Base-by-base conservation (phyloP, 768 basidiomycete species). In the Mycena rosella region DNA sequence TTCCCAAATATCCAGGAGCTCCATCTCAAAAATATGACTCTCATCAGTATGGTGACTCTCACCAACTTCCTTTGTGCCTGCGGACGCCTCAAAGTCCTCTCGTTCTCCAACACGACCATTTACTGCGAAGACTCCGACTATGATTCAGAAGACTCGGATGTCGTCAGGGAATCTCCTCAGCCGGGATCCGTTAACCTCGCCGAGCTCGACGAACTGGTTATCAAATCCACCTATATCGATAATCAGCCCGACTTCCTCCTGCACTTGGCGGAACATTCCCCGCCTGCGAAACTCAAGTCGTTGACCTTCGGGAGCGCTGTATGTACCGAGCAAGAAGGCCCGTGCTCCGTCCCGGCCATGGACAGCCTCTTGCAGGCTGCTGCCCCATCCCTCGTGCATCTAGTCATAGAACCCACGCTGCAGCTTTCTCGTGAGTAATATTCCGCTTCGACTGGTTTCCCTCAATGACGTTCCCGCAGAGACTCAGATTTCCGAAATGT, bases 1-100 rank as follows among this genome's bases (percentile, higher is more conserved):
- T 60, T 60, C 48, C 59, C 59, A 11, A 51, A 38, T 6, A 24
- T 51, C 2, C 27, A 38, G 48, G n/a, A 47, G 15, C 57, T 58
- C 3, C 30, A 45, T 34, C 29, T 58, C 22, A n/a, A 8, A 2
- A 11, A 38, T n/a, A 24, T 47, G 10, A 6, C 5, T 17, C 9
- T 32, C 5, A 1, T 1, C 5, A n/a, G 42, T n/a, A 11, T 58
- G 14, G 5, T 27, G 4, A 18, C 38, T 8, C 11, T 40, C 13
- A n/a, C 36, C 48, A 38, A 13, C 32, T 36, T 60, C 11, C 47
- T 60, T n/a, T 17, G 48, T 5, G 48, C 36, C 4, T 60, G 48
- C 6, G 48, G 48, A 20, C 11, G 3, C 11, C 47, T 60, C 26
- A 27, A 18, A 26, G 45, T n/a, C 24, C 22, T 60, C 20, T 60